Evolutionary conservation across 2,329 filamentous ascomycete species (phyloP), one percentile per base, ranked within the genome.

Genomic region (Fusarium guadeloupense): DNA sequence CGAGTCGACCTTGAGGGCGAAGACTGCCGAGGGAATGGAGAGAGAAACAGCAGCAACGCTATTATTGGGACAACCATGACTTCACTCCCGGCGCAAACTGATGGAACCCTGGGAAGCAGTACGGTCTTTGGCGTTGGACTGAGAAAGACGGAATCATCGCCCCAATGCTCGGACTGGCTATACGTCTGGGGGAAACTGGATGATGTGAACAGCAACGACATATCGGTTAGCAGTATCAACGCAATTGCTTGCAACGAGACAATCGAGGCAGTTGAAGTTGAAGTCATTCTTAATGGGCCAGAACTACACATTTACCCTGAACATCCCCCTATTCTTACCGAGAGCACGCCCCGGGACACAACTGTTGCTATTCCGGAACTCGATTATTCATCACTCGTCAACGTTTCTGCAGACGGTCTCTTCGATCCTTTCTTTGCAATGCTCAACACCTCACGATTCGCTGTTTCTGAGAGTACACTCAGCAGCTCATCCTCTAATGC

Each of bases 231-330:
- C 30, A 67, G 64, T 31, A 67, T 76, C 14, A 71, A 69, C 6
- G 74, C 72, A 6, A 50, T 78, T 48, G 71, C 71, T 17, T 79
- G 77, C 61, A 79, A 79, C 62, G 76, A 78, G 62, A 70, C 72
- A 3, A 57, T 75, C 3, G 65, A 76, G 61, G 71, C 68, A 6
- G 63, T 74, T 8, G 62, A 69, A 13, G 55, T 66, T 3, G 44
- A 59, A n/a, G 64, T 69, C 3, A 42, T 61, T 2, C 59, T 75
- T 3, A 59, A 66, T 10, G 71, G 71, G 1, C 17, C 59, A 2
- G 51, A 46, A 5, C 51, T 74, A 26, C 64, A 49, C 3, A 70
- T 79, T 25, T 70, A 74, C 39, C 57, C 69, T 0, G 51, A 47
- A 9, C 51, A 69, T 6, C 70, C 72, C 2, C 76, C 76, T 1